Conservation (phyloP, 73 alveolate genomes). For the Paramecium sonneborni region DNA sequence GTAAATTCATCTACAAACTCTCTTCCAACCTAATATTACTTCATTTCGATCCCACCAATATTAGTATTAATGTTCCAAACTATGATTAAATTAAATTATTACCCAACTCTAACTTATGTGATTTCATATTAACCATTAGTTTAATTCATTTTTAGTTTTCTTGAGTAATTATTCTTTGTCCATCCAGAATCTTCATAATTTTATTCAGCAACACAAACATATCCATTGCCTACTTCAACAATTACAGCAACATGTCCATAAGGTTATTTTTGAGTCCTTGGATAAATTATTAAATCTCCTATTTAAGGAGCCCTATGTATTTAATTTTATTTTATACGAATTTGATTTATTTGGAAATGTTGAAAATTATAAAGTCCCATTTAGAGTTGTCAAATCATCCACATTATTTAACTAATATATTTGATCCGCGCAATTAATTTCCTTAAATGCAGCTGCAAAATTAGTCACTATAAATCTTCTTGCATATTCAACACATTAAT, state of each 20-base stretch:
- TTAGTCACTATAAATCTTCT: not conserved
- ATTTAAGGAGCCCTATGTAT: not conserved
- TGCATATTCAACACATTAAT: not conserved
- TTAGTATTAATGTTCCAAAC: not conserved
- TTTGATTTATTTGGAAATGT: not conserved
- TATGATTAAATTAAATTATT: not conserved
- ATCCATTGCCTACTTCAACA: not conserved
- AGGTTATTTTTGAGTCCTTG: not conserved
- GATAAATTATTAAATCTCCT: slow-evolving; percentile 37
- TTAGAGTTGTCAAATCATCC: not conserved
- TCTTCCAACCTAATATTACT: not conserved
- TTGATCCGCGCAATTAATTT: not conserved
- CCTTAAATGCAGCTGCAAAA: not conserved
- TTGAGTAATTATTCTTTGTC: not conserved
- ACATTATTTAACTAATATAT: not conserved
- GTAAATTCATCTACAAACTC: not conserved
- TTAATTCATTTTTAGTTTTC: not conserved
- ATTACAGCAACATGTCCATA: slow-evolving; percentile 32
- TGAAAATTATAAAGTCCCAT: not conserved
- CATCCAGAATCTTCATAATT: slow-evolving; percentile 40
- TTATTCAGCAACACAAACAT: slow-evolving; percentile 15
- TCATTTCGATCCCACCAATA: not conserved
- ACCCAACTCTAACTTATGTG: not conserved
- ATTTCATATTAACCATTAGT: not conserved
- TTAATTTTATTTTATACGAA: not conserved